Base-by-base conservation (phyloP, 2,329 filamentous ascomycete genomes). In the Ceratocystis diversiconidia region DNA sequence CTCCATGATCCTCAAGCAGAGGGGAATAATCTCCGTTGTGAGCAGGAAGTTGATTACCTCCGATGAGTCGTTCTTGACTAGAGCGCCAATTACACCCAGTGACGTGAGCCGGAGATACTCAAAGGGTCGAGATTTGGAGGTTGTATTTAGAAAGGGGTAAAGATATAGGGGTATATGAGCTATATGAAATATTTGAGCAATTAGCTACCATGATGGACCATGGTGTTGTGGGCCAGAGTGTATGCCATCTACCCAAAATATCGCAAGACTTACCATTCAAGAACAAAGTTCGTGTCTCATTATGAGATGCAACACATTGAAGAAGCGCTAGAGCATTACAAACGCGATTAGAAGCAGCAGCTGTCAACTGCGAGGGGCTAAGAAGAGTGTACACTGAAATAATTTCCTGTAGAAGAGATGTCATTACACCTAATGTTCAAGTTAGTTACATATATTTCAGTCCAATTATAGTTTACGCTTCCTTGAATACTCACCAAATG, bases 31-130 rank as follows among this genome's bases (percentile, higher is more conserved):
- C 77, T 99, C 94, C 36, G 94, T 99, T 1, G 94, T 97, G 61
- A 99, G 82, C 64, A 99, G 86, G 74, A 99, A 99, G 79, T 97
- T 97, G 79, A 99, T 99, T 68, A 97, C 94, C 73, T 97, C 94
- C 19, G 90, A 92, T 2, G 92, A 96, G 77, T 99, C 94, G 73
- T 99, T 99, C 82, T 99, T 99, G 68, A 99, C 94, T 59, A 99
- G 80, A 1, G 94, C 94, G 66, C 94, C 94, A 70, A 99, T 97
- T 36, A 99, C 94, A 64, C 94, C 94, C 25, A 99, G 84, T 19
- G 92, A 96, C 0, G 94, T 99, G 43, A 99, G 84, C 63, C 94
- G 90, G 64, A 99, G 84, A 73, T 99, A 99, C 75, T 99, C 94
- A 74, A 97, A 99, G 0, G 94, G 94, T 64, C 94, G 85, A 41